phyloP scores from a whole-genome alignment of 371 early-diverging fungal species.

The Blyttiomyces sp. region DNA sequence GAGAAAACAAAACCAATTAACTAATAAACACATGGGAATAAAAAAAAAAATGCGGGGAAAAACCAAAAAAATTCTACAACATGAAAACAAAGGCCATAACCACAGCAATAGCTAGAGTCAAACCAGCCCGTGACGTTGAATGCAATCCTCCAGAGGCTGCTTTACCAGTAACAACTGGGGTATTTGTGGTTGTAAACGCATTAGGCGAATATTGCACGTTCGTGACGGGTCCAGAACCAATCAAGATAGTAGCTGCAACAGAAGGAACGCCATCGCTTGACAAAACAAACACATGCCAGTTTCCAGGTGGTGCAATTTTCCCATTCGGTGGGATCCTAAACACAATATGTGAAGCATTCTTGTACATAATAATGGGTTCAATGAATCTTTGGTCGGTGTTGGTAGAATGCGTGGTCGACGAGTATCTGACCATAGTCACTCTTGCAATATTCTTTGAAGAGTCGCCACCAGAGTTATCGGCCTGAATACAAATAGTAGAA shows the following conservation, averaged over 20 bases:
- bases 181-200: too few relatives aligned
- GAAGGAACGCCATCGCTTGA: slow-evolving; percentile 25
- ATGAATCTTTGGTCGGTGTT: slow-evolving; percentile 44
- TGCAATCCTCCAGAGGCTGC: background rate
- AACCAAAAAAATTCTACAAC: too few relatives aligned
- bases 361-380: slow-evolving; percentile 28
- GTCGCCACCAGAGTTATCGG: slow-evolving; percentile 4
- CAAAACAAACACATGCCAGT: slow-evolving; percentile 39
- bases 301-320: slow-evolving; percentile 39
- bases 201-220: too few relatives aligned
- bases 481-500: slow-evolving; percentile 12
- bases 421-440: slow-evolving; percentile 32
- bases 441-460: background rate
- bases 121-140: background rate
- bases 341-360: slow-evolving; percentile 10
- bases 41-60: too few relatives aligned
- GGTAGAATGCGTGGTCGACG: slow-evolving; percentile 38
- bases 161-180: background rate
- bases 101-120: background rate
- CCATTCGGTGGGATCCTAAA: slow-evolving; percentile 26
- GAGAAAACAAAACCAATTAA: too few relatives aligned
- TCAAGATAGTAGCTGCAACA: slow-evolving; percentile 13
- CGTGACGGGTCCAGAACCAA: slow-evolving; percentile 12
- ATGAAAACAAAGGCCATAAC: background rate
- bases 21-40: too few relatives aligned